A percentile compares a stretch with the other conserved stretches of the same genome.
Evolutionary conservation across 78 protist genomes (phyloP).

Genomic region (Isochrysis galbana): DNA sequence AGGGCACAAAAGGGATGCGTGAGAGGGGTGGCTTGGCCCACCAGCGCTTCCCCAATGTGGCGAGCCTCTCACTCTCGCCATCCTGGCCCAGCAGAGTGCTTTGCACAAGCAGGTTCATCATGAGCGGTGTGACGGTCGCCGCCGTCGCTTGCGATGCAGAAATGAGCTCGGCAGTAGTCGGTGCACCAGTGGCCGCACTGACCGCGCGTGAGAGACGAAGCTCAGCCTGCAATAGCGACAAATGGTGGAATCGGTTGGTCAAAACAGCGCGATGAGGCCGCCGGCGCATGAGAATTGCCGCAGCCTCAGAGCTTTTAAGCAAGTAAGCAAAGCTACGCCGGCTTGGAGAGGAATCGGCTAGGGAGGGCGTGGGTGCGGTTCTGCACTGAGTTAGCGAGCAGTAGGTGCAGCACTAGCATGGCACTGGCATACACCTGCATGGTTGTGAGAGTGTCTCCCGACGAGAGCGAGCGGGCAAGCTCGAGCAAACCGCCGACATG

Average conservation of each 20-base stretch:
- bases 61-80: too few relatives aligned
- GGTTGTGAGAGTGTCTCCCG: background rate
- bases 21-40: background rate
- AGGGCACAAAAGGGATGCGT: background rate
- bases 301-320: too few relatives aligned
- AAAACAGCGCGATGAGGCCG: too few relatives aligned
- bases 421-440: too few relatives aligned
- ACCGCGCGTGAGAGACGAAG: background rate
- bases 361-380: too few relatives aligned
- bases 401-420: too few relatives aligned
- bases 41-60: background rate
- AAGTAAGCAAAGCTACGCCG: too few relatives aligned
- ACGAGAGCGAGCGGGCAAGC: background rate
- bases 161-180: background rate
- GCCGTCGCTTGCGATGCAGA: background rate
- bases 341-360: too few relatives aligned
- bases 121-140: background rate
- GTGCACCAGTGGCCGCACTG: background rate
- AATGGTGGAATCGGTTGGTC: too few relatives aligned
- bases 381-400: too few relatives aligned
- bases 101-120: background rate
- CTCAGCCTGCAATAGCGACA: background rate
- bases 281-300: too few relatives aligned
- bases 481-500: background rate
- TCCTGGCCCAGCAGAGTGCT: background rate